Percentiles rank a stretch among this genome's conserved stretches.
Evolutionary conservation across 2,329 filamentous ascomycete genomes (phyloP).

Genomic region (Biscogniauxia sp.): DNA sequence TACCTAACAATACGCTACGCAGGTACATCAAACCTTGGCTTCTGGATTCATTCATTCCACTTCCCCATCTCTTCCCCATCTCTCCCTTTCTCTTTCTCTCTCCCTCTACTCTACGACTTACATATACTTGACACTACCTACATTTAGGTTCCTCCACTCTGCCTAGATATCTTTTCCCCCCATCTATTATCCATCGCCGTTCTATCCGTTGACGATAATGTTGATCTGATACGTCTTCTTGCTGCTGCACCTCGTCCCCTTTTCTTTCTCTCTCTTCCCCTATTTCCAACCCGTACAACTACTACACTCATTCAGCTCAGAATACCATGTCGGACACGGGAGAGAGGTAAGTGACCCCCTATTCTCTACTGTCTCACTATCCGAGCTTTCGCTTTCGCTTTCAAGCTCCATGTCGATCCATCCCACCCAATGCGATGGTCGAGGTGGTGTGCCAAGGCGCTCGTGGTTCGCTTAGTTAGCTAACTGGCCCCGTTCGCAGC

Average conservation of each 20-base stretch:
- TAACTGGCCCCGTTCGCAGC: constrained; percentile 25
- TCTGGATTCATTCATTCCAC: background rate
- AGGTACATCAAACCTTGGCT: too few relatives aligned
- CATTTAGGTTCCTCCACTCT: background rate
- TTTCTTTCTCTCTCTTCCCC: background rate
- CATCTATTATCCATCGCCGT: background rate
- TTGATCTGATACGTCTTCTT: background rate
- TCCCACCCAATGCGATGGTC: too few relatives aligned
- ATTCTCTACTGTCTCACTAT: background rate
- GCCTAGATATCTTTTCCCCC: background rate
- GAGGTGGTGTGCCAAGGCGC: background rate
- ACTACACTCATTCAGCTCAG: constrained; percentile 5
- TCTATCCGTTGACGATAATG: background rate
- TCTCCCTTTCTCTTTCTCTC: background rate
- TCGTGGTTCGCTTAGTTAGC: constrained; percentile 5
- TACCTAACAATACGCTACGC: too few relatives aligned
- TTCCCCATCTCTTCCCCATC: background rate
- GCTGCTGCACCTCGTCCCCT: background rate
- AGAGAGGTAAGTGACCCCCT: constrained; percentile 32
- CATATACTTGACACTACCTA: too few relatives aligned
- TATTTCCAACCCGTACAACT: background rate
- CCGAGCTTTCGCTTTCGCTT: too few relatives aligned
- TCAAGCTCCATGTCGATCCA: background rate
- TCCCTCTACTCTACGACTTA: background rate
- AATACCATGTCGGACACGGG: constrained; percentile 37